Percentiles rank a stretch among this genome's conserved stretches.
Conservation (phyloP, 1,284 basidiomycete species). For the Abortiporus biennis region DNA sequence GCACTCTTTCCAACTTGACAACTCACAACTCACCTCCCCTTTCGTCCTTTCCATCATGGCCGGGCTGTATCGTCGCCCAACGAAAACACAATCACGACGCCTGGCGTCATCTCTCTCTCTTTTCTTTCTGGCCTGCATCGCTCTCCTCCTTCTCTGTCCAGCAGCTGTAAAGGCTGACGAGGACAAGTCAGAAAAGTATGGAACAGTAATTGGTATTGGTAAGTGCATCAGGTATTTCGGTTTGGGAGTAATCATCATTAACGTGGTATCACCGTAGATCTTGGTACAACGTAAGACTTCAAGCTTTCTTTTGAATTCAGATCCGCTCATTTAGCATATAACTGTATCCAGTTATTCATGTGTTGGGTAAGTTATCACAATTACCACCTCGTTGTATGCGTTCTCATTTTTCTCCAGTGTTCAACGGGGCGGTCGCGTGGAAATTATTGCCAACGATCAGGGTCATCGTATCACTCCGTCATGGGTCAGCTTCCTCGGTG, state of each 20-base stretch:
- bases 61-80: conserved; percentile 35
- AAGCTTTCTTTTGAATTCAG: no score
- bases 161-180: conserved; percentile 47
- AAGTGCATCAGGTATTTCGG: conserved; percentile 28
- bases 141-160: conserved; percentile 58
- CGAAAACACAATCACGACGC: conserved; percentile 52
- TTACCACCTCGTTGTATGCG: no score
- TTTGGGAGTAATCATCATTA: neutral
- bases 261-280: conserved; percentile 39
- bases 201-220: conserved; percentile 96
- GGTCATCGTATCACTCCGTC: conserved; percentile 97
- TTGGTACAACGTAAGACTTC: conserved; percentile 75
- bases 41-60: conserved; percentile 27
- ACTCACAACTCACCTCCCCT: neutral
- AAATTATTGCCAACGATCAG: conserved; percentile 97
- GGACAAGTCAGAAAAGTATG: conserved; percentile 64
- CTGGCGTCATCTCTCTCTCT: conserved; percentile 61
- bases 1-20: neutral
- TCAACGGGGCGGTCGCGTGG: conserved; percentile 87
- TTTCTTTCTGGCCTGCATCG: conserved; percentile 57
- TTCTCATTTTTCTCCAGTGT: conserved; percentile 47
- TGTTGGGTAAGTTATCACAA: conserved; percentile 54
- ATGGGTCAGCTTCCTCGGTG: conserved; percentile 88
- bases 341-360: conserved; percentile 74
- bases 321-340: no score